phyloP scores from a whole-genome alignment of 2,329 filamentous ascomycete species.

The Zymoseptoria passerinii region DNA sequence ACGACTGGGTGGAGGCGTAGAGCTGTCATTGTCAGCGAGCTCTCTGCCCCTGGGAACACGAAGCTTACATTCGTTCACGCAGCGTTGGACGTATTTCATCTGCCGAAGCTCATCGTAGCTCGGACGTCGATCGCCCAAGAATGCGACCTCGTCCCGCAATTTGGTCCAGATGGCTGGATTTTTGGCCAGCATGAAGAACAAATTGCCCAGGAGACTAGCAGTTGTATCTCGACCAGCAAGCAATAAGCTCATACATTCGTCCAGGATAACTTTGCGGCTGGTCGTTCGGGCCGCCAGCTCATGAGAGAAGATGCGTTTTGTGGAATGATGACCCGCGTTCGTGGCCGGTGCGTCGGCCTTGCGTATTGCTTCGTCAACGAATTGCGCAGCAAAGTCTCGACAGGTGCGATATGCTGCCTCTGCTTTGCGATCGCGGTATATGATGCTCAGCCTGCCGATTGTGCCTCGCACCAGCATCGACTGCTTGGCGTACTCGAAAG shows the following conservation, averaged over 20 bases:
- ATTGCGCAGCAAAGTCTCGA: background rate
- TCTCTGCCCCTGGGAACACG: background rate
- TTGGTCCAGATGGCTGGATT: conserved; percentile 17
- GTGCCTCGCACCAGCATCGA: background rate
- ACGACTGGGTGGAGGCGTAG: conserved; percentile 67
- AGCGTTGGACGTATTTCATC: conserved; percentile 38
- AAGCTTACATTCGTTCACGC: conserved; percentile 49
- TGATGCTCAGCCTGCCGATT: background rate
- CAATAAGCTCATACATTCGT: conserved; percentile 42
- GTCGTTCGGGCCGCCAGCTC: conserved; percentile 44
- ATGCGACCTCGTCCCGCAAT: conserved; percentile 17
- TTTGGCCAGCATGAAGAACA: conserved; percentile 26
- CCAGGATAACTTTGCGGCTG: conserved; percentile 33
- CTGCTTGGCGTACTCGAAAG: background rate
- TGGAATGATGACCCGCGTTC: background rate
- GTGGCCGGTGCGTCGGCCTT: background rate
- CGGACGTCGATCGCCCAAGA: conserved; percentile 34
- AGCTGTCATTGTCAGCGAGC: conserved; percentile 1
- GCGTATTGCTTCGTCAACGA: background rate
- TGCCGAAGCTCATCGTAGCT: conserved; percentile 17
- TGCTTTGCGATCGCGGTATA: background rate
- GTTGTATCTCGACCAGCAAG: conserved; percentile 47
- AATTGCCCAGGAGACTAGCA: conserved; percentile 37
- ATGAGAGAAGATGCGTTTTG: conserved; percentile 44
- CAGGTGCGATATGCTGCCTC: background rate